Evolutionary conservation across 306 rosid genomes (phyloP), one percentile per base, ranked within the genome.

Genomic region (Quillaja saponaria): DNA sequence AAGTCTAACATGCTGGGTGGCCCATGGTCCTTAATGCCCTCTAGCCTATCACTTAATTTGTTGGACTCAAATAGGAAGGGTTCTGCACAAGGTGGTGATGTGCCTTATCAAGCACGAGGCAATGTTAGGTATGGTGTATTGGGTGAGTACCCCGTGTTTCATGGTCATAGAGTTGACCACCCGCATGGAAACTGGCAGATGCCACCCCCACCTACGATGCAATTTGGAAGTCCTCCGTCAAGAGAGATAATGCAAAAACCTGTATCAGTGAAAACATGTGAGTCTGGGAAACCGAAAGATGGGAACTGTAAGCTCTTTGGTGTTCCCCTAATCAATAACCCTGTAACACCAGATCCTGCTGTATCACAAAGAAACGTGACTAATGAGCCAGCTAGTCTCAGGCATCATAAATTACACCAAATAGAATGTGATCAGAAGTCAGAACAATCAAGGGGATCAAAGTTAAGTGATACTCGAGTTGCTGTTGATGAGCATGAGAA

Each of bases 241-340:
- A 75, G 80, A 49, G 95, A 83, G 45, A 41, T 46, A 59, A 50
- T 75, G 64, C 59, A 69, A n/a, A 81, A 75, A 47, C 67, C 81
- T 40, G 19, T 61, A 8, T 13, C 57, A 10, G 64, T 44, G 14
- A 85, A 61, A 34, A 76, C 82, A 35, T 54, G 25, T 4, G 94
- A 81, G 46, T 51, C 70, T 53, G 56, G 68, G 10, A 84, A 81
- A 63, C 76, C 82, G 7, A 86, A 81, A 66, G 96, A 86, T 56
- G 78, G 86, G 33, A 81, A 85, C 61, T 86, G 69, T 79, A 92
- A 89, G 82, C 84, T 92, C 55, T 92, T 92, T 39, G 99, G 99
- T 41, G 67, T 84, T 67, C 83, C 96, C 46, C 97, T 92, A 54
- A 50, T 76, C 38, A 64, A 72, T 34, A 70, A 68, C 64, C 79